phyloP scores from a whole-genome alignment of 805 yeast species.

The Teunomyces barrocoloradensis region DNA sequence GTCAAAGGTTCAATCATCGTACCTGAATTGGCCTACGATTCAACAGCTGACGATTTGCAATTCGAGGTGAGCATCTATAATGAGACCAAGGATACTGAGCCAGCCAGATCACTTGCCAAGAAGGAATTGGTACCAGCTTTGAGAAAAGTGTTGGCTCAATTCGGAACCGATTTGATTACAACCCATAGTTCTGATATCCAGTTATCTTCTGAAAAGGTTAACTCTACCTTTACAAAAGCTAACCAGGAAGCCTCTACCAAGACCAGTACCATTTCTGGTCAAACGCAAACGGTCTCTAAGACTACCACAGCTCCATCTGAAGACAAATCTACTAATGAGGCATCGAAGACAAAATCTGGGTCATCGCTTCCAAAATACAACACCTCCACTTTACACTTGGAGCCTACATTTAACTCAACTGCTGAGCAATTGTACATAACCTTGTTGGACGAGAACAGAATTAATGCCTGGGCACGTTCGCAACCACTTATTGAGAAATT shows the following conservation, averaged over 20 bases:
- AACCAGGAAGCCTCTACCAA: constrained; percentile 49
- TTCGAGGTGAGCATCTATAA: constrained; percentile 70
- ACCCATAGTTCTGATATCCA: constrained; percentile 87
- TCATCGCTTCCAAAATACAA: constrained; percentile 60
- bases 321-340: not conserved
- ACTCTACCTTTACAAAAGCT: constrained; percentile 43
- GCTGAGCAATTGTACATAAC: constrained; percentile 84
- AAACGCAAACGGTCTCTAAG: constrained; percentile 10
- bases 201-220: constrained; percentile 49
- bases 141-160: constrained; percentile 55
- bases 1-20: constrained; percentile 72
- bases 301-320: constrained; percentile 12
- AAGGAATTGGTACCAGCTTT: constrained; percentile 64
- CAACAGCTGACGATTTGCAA: constrained; percentile 81
- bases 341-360: constrained; percentile 7
- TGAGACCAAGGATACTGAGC: constrained; percentile 47
- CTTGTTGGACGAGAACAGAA: constrained; percentile 69
- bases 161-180: constrained; percentile 74
- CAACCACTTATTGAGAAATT: constrained; percentile 51
- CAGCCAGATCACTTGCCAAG: constrained; percentile 51
- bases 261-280: constrained; percentile 3
- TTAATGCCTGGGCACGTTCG: constrained; percentile 90
- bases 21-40: constrained; percentile 94
- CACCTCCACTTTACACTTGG: constrained; percentile 74
- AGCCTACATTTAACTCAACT: constrained; percentile 79